These are phyloP conservation scores for Pulveroboletus sp. DNA, from an alignment of 1,284 basidiomycete species.

Conservation along the genomic window DNA sequence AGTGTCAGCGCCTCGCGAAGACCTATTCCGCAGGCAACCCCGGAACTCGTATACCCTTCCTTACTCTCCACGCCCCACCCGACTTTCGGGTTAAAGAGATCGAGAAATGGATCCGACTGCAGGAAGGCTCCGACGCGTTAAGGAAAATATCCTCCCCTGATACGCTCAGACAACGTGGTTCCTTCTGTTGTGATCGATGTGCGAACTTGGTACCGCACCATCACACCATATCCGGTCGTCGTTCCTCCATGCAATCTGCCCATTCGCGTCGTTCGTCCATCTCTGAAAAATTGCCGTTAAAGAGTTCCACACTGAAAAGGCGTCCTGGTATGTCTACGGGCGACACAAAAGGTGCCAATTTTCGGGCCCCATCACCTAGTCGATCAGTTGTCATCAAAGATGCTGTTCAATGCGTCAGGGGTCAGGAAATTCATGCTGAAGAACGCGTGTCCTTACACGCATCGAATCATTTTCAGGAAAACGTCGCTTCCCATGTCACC, in stretches of 20 bases:
- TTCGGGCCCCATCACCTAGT: conserved; percentile 13
- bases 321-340: conserved; percentile 20
- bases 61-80: conserved; percentile 62
- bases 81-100: conserved; percentile 77
- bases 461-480: conserved; percentile 21
- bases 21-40: conserved; percentile 41
- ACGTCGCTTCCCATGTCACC: conserved; percentile 5
- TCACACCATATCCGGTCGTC: conserved; percentile 32
- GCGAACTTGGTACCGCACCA: conserved; percentile 38
- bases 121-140: conserved; percentile 34
- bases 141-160: conserved; percentile 29
- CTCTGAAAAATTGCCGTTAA: conserved; percentile 22
- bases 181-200: conserved; percentile 39
- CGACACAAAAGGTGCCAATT: conserved; percentile 1
- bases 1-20: conserved; percentile 61
- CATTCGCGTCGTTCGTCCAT: conserved; percentile 33
- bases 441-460: conserved; percentile 19
- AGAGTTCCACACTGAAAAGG: conserved; percentile 18
- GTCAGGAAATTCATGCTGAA: conserved; percentile 21
- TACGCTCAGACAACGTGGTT: conserved; percentile 29
- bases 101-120: conserved; percentile 65
- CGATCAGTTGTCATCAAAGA: conserved; percentile 15
- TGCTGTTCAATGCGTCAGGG: conserved; percentile 5
- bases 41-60: conserved; percentile 48
- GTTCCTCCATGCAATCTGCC: conserved; percentile 28